Conservation (phyloP, 2,329 filamentous ascomycete species). For the Fusarium nanum region DNA sequence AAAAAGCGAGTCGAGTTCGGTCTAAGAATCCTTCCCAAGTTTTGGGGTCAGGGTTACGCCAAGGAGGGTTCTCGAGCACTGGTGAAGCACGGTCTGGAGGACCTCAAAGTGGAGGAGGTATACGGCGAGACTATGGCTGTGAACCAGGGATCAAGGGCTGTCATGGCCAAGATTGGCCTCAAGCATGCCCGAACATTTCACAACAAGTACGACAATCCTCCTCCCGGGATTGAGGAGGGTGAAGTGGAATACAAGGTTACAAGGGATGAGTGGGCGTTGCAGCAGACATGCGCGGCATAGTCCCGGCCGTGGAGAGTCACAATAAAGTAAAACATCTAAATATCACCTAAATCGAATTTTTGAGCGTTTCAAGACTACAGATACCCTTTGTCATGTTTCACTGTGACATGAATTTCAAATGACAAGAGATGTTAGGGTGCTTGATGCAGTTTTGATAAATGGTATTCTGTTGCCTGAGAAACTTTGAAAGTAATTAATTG, state of each 20-base stretch:
- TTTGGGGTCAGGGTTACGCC: slow-evolving; percentile 48
- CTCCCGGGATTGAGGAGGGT: slow-evolving; percentile 44
- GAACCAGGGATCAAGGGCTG: slow-evolving; percentile 45
- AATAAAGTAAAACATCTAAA: background rate
- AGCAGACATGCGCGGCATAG: slow-evolving; percentile 20
- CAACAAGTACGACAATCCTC: slow-evolving; percentile 43
- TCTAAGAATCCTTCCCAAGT: slow-evolving; percentile 45
- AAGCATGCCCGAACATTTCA: slow-evolving; percentile 41
- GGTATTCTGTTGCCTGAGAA: background rate
- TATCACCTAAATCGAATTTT: background rate
- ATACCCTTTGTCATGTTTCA: background rate
- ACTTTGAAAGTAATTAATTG: background rate
- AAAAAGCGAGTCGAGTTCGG: slow-evolving; percentile 43
- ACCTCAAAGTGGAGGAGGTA: slow-evolving; percentile 42
- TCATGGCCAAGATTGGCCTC: slow-evolving; percentile 36
- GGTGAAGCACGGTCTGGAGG: slow-evolving; percentile 46
- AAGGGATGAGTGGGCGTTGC: slow-evolving; percentile 35
- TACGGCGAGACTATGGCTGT: slow-evolving; percentile 49
- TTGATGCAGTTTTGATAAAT: background rate
- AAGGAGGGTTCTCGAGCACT: slow-evolving; percentile 48
- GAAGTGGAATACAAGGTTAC: slow-evolving; percentile 45
- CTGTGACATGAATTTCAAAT: slow-evolving; percentile 20
- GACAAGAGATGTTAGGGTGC: background rate
- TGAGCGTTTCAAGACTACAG: background rate
- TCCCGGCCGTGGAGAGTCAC: background rate